A percentile compares a stretch with the other conserved stretches of the same genome.
These are phyloP conservation scores for Penicillium sp. DNA, from an alignment of 2,329 filamentous ascomycete species.

Conservation along the genomic window DNA sequence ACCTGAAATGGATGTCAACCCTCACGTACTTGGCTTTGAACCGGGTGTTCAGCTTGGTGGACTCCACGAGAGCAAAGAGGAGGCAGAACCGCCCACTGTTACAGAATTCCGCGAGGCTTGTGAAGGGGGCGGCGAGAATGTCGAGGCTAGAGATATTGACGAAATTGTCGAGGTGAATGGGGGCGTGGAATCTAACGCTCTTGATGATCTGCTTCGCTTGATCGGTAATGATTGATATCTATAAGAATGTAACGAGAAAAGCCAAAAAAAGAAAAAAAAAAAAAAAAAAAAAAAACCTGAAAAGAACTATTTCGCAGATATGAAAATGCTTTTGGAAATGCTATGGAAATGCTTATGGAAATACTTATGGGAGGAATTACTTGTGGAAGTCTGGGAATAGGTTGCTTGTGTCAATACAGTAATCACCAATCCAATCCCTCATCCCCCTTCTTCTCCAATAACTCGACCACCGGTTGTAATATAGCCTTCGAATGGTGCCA, in stretches of 20 bases:
- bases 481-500: slow-evolving; percentile 38
- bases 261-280: too few relatives aligned
- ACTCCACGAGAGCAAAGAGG: neutral
- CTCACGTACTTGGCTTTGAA: neutral
- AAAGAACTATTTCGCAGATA: too few relatives aligned
- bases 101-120: too few relatives aligned
- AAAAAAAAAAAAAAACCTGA: too few relatives aligned
- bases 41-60: neutral
- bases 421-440: slow-evolving; percentile 40
- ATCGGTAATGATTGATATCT: neutral
- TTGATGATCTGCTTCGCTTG: neutral
- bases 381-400: too few relatives aligned
- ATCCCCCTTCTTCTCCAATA: slow-evolving; percentile 36
- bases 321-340: too few relatives aligned
- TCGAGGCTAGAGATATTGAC: neutral
- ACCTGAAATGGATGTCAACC: neutral
- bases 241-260: too few relatives aligned
- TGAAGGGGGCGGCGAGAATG: neutral
- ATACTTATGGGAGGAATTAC: too few relatives aligned
- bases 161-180: neutral
- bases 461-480: slow-evolving; percentile 37
- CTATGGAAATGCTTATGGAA: too few relatives aligned
- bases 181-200: neutral
- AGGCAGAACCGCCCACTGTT: neutral
- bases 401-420: neutral